Percentiles rank a stretch among this genome's conserved stretches.
Conservation (phyloP, 257 asterid species). For the Asclepias syriaca region DNA sequence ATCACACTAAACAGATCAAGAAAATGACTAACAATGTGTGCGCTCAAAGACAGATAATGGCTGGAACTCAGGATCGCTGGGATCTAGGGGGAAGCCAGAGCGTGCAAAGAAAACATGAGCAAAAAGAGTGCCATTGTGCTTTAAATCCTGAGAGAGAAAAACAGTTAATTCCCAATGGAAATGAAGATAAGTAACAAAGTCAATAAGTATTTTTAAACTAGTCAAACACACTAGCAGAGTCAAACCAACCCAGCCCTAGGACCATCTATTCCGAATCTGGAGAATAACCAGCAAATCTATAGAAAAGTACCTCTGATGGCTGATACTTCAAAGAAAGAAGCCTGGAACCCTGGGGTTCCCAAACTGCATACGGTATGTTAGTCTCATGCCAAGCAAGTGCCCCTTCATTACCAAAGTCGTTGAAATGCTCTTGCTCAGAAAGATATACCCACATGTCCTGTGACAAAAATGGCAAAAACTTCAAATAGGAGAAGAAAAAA, state of each 20-base stretch:
- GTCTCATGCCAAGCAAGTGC: constrained; percentile 95
- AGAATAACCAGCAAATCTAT: neutral
- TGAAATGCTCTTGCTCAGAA: constrained; percentile 65
- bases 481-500: neutral
- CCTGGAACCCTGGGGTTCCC: constrained; percentile 78
- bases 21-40: constrained; percentile 52
- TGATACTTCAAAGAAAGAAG: constrained; percentile 60
- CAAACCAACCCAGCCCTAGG: neutral
- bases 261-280: neutral
- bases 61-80: constrained; percentile 85
- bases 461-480: constrained; percentile 3
- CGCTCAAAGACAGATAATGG: constrained; percentile 85
- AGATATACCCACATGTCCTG: constrained; percentile 98
- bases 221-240: neutral
- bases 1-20: neutral
- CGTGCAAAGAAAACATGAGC: constrained; percentile 93
- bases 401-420: constrained; percentile 72
- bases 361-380: constrained; percentile 91
- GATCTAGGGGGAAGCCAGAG: constrained; percentile 87
- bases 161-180: constrained; percentile 3
- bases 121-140: constrained; percentile 85
- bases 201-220: neutral
- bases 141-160: constrained; percentile 49
- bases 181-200: neutral
- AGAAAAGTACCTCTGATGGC: constrained; percentile 68